Base-by-base conservation (phyloP, 2,329 filamentous ascomycete genomes). In the Colletotrichum paranaense region DNA sequence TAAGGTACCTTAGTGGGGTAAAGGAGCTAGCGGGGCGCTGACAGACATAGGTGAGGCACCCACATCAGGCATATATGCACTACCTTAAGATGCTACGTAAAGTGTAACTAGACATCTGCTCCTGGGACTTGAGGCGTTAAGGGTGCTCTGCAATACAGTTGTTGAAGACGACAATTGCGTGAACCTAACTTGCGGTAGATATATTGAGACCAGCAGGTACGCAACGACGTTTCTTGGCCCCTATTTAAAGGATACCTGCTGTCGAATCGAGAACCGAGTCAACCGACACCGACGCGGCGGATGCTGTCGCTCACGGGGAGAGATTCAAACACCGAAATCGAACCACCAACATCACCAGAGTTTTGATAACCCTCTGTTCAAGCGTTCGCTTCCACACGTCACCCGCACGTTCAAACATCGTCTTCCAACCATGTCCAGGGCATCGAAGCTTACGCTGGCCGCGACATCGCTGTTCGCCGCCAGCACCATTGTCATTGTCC, bases 401-500 rank as follows among this genome's bases (percentile, higher is more conserved):
- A 35, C 16, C 38, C 16, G 8, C 30, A 16, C 30, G 28, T 14
- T 1, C 62, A 42, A 28, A 56, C 55, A 58, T 7, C 28, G 22
- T 26, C 30, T 32, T 16, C 32, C 56, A 32, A 80, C 70, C 74
- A 99, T 99, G 97, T 99, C 97, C 71, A 92, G 91, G 78, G 93
- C 95, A 72, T 95, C 97, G 22, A 97, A 98, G 81, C 83, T 97
- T 76, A 98, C 97, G 16, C 88, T 99, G 30, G 88, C 91, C 64
- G 90, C 90, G 57, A 98, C 95, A 0, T 93, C 94, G 42, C 84
- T 94, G 76, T 92, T 94, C 78, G 93, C 96, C 30, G 88, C 91
- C 65, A 87, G 90, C 76, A 97, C 95, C 60, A 91, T 99, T 75
- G 86, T 92, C 76, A 91, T 97, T 78, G 97, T 99, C 59, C 97